phyloP scores from a whole-genome alignment of 352 stramenopile species.

The Phytophthora sp. region DNA sequence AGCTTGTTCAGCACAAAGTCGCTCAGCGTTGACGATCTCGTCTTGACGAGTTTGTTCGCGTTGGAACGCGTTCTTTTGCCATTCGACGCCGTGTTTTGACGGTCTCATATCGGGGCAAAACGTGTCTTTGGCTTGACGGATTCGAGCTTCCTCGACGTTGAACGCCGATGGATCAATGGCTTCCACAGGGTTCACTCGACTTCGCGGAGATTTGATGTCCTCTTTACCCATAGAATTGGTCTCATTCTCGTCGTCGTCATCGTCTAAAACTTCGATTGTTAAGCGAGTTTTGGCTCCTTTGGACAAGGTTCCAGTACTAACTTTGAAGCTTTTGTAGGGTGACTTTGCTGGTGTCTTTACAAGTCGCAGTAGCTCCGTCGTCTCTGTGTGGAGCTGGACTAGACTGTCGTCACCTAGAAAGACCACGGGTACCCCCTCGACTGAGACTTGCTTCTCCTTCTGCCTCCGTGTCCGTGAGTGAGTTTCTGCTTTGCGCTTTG shows the following conservation, averaged over 20 bases:
- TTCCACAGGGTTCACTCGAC: constrained; percentile 1
- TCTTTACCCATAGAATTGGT: constrained; percentile 8
- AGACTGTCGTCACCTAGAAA: constrained; percentile 59
- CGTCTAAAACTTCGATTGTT: constrained; percentile 77
- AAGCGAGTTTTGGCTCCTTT: constrained; percentile 44
- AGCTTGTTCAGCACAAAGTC: constrained; percentile 15
- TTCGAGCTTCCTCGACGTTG: constrained; percentile 56
- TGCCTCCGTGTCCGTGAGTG: constrained; percentile 34
- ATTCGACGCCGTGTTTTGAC: constrained; percentile 54
- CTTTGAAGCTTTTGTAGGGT: constrained; percentile 30
- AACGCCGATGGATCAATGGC: constrained; percentile 60
- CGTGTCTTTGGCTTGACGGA: constrained; percentile 58
- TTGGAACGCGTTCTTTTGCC: constrained; percentile 45
- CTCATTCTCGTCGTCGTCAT: constrained; percentile 34
- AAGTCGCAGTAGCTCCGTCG: constrained; percentile 55
- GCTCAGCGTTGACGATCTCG: constrained; percentile 34
- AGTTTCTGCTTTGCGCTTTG: constrained; percentile 39
- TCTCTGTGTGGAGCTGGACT: constrained; percentile 69
- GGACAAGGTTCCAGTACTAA: constrained; percentile 4
- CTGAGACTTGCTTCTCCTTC: constrained; percentile 13
- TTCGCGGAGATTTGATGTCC: neutral
- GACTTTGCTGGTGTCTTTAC: constrained; percentile 54
- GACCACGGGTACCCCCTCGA: constrained; percentile 22
- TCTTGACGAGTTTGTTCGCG: constrained; percentile 51
- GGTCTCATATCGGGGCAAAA: constrained; percentile 66